phyloP scores from a whole-genome alignment of 2,329 filamentous ascomycete species.

The Botrytis aclada region DNA sequence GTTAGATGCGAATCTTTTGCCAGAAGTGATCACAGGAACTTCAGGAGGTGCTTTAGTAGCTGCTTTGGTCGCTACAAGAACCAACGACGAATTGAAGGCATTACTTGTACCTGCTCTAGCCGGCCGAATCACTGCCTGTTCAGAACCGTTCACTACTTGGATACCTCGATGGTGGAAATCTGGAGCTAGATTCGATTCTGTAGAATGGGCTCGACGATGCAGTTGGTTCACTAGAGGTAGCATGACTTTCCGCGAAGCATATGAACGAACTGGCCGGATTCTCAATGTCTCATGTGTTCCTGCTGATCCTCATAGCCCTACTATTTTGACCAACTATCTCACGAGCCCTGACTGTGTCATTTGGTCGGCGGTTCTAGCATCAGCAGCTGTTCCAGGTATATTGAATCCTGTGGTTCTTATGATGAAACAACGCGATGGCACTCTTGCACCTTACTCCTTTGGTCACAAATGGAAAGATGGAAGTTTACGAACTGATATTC shows the following conservation, averaged over 20 bases:
- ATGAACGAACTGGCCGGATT: constrained; percentile 87
- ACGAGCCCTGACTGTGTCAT: constrained; percentile 96
- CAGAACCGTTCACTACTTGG: constrained; percentile 75
- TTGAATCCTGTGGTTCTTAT: constrained; percentile 93
- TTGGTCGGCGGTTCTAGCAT: constrained; percentile 94
- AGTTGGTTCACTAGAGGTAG: constrained; percentile 90
- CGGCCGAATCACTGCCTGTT: constrained; percentile 33
- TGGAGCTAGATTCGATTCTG: constrained; percentile 87
- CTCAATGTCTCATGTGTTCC: constrained; percentile 95
- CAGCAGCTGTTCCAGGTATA: constrained; percentile 92
- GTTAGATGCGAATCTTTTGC: constrained; percentile 78
- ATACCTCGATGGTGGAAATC: constrained; percentile 83
- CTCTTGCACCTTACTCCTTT: constrained; percentile 85
- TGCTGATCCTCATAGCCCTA: constrained; percentile 87
- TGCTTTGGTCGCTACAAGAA: constrained; percentile 81
- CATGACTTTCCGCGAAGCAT: constrained; percentile 92
- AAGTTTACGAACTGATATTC: constrained; percentile 89
- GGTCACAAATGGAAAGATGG: constrained; percentile 99
- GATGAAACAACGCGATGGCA: constrained; percentile 77
- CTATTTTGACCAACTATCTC: constrained; percentile 88
- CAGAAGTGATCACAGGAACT: constrained; percentile 93
- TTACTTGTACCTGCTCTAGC: constrained; percentile 52
- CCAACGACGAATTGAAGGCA: constrained; percentile 83
- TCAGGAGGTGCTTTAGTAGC: constrained; percentile 91
- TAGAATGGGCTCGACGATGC: constrained; percentile 83